phyloP scores from a whole-genome alignment of 352 stramenopile genomes.

The Globisporangium orthogonon region DNA sequence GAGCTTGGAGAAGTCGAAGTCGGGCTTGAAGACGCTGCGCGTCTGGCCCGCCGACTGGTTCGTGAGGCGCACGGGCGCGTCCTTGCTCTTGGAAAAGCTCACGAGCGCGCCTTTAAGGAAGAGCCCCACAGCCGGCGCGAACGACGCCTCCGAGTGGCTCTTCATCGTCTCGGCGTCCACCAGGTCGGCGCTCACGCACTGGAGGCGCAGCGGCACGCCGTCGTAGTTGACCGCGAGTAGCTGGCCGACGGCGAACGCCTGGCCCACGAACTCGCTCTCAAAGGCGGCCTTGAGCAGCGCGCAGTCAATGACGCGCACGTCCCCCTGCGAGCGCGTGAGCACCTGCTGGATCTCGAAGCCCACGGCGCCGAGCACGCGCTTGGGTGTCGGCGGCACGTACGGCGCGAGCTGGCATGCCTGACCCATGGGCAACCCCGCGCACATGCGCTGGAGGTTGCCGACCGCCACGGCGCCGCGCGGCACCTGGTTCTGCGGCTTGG shows the following conservation, averaged over 20 bases:
- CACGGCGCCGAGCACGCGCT: constrained; percentile 55
- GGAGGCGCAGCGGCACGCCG: constrained; percentile 55
- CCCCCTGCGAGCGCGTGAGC: constrained; percentile 58
- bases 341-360: constrained; percentile 80
- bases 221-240: constrained; percentile 61
- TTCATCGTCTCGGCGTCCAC: constrained; percentile 36
- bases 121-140: constrained; percentile 33
- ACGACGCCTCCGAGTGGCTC: constrained; percentile 13
- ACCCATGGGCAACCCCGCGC: constrained; percentile 55
- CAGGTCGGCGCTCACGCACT: constrained; percentile 48
- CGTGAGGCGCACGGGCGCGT: constrained; percentile 64
- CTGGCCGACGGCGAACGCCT: constrained; percentile 71
- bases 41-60: constrained; percentile 77
- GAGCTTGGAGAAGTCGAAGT: constrained; percentile 99
- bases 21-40: constrained; percentile 89
- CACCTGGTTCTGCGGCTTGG: constrained; percentile 68
- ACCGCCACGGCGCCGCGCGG: constrained; percentile 50
- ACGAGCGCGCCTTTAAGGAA: constrained; percentile 66
- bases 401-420: constrained; percentile 57
- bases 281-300: constrained; percentile 58
- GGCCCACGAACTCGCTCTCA: constrained; percentile 61
- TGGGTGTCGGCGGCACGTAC: constrained; percentile 43
- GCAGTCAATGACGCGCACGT: constrained; percentile 68
- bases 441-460: constrained; percentile 77
- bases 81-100: constrained; percentile 73